phyloP scores from a whole-genome alignment of 2,329 filamentous ascomycete species.

The Microdochium trichocladiopsis region DNA sequence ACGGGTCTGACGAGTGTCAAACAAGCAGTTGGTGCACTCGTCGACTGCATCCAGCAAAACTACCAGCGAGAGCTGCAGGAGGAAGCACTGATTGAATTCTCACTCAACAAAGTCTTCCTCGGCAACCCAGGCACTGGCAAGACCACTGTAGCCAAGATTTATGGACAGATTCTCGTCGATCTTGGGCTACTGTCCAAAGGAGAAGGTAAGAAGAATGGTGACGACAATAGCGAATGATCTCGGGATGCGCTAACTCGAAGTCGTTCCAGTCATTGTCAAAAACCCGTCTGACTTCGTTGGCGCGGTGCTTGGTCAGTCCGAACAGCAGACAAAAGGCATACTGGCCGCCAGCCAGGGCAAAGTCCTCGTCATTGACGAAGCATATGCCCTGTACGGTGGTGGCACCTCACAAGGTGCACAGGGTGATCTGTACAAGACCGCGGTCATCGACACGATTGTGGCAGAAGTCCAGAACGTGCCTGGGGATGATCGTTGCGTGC shows the following conservation, averaged over 20 bases:
- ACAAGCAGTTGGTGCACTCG: conserved; percentile 44
- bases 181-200: conserved; percentile 61
- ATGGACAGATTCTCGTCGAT: conserved; percentile 60
- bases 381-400: conserved; percentile 41
- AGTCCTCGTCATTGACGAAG: conserved; percentile 57
- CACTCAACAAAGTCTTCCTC: conserved; percentile 62
- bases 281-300: conserved; percentile 56
- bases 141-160: conserved; percentile 67
- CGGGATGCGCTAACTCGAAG: background rate
- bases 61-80: conserved; percentile 60
- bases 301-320: conserved; percentile 42
- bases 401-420: conserved; percentile 8
- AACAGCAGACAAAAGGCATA: conserved; percentile 51
- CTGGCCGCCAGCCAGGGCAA: conserved; percentile 47
- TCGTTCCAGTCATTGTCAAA: conserved; percentile 40
- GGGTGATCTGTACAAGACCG: conserved; percentile 3
- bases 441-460: conserved; percentile 52
- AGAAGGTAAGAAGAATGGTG: conserved; percentile 40
- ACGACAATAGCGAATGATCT: background rate
- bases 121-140: conserved; percentile 72
- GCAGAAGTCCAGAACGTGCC: conserved; percentile 52
- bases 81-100: conserved; percentile 49
- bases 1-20: conserved; percentile 59
- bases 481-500: conserved; percentile 55
- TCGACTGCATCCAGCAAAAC: conserved; percentile 57